Base-by-base conservation (phyloP, 2,329 filamentous ascomycete species). In the Didymella sp. region DNA sequence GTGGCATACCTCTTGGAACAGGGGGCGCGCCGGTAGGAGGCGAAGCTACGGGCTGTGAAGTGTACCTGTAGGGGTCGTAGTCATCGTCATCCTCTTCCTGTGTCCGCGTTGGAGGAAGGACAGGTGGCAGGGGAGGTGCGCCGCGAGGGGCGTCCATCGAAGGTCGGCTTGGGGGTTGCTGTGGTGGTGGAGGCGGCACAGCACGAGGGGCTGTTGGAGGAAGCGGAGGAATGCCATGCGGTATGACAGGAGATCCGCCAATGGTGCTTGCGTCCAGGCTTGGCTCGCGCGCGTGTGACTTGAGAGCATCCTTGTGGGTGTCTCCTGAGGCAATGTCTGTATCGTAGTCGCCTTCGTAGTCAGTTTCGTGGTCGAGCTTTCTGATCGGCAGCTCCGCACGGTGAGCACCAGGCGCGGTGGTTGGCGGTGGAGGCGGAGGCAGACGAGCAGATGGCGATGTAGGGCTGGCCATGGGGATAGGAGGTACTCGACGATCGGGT, bases 301-400 rank as follows among this genome's bases (percentile, higher is more conserved):
- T 96, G 59, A 98, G 77, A 0, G 94, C 93, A 78, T 96, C 94
- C 77, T 96, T 97, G 76, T 96, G 92, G 53, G 90, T 91, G n/a
- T 87, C 92, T 9, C 91, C 89, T n/a, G 93, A 91, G 1, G 90
- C 93, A 72, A 98, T 98, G 73, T 98, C 95, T 6, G 95, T 98
- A 68, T 98, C 95, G 73, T 98, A 98, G 72, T 98, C 95, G 6
- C 94, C 95, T 73, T 99, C 95, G 71, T 98, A 98, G 71, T 97
- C 94, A 0, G 92, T 96, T 30, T 92, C 84, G 24, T 87, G 88
- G 13, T 89, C 88, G 37, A 84, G 78, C 21, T 64, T 70, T 46
- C 62, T 68, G 15, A 68, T 57, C 3, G 69, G 64, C 21, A 61
- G 66, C 17, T 77, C 74, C 25, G 62, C 64, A 28, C 74, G 73